Evolutionary conservation across 2,329 filamentous ascomycete species (phyloP), one percentile per base, ranked within the genome.

Genomic region (Alternaria arborescens): DNA sequence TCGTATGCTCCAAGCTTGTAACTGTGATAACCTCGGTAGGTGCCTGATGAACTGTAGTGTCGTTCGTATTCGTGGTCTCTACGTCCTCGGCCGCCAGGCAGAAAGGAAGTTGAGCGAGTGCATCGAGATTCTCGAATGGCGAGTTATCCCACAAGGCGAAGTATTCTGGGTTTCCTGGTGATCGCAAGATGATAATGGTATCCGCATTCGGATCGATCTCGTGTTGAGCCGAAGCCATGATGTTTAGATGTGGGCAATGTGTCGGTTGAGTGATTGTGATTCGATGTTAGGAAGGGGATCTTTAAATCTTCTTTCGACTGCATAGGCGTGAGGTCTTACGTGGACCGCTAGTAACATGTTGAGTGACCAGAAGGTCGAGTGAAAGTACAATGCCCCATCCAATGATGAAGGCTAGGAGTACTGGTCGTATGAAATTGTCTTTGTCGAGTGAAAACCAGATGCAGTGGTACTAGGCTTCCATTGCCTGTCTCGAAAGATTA

Each of bases 101-200:
- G n/a, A 34, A 22, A 34, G 44, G 44, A 5, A 48, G 44, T 48
- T 48, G 18, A 22, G 8, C 18, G 14, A 48, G 18, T 16, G 22
- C 20, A 20, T 48, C 28, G 3, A 48, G 44, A 18, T 48, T 34
- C 6, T 48, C 44, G 12, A 34, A 34, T 30, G 28, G 11, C 12
- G 28, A 34, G 12, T 48, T 30, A n/a, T 34, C 30, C 46, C 46
- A 48, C 12, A 20, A 22, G 28, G 30, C 46, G 30, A 36, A 48
- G 5, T 48, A 34, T n/a, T 36, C 46, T 1, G 10, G n/a, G 22
- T 48, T 18, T 14, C 7, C 46, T 6, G 46, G 46, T 48, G 18
- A 36, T 48, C 12, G 30, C 8, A 64, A 34, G 16, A 54, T 38
- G 26, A 64, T 61, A 16, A 64, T 32, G 5, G 61, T 55, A 46